Base-by-base conservation (phyloP, 2,329 filamentous ascomycete species). In the Hypoxylon sp. region DNA sequence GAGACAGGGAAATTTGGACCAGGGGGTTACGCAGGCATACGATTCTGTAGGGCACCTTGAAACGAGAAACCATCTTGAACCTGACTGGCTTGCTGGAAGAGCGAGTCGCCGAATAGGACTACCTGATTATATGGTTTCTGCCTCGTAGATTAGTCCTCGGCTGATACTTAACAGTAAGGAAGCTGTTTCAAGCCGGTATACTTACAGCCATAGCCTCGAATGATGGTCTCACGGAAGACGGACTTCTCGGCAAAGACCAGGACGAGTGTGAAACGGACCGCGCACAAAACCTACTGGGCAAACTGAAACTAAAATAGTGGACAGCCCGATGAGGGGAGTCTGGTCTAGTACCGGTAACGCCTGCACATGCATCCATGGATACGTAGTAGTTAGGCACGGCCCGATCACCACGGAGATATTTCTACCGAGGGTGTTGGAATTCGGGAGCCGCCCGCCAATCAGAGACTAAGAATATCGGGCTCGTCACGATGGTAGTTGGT, bases 61-160 rank as follows among this genome's bases (percentile, higher is more conserved):
- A 97, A 92, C 0, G 87, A 92, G 79, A 95, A 95, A 14, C 91
- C 93, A 63, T 88, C 82, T 10, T 86, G 81, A 54, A 90, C 83
- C 37, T 86, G 84, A 70, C 87, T 87, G 1, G 89, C 87, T 46
- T 86, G 84, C 77, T 98, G 90, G 54, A 95, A 91, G 69, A 98
- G 91, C 33, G 93, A 97, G 82, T 98, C 96, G 61, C 95, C 95
- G 69, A 98, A 92, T 25, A 98, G 88, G 69, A 98, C 84, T 74
- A 95, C 85, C 76, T 95, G 92, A 54, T 91, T 89, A 75, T 92
- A 92, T 0, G 87, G 82, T 44, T 80, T 79, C 85, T 87, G 57
- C 51, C 44, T 40, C n/a, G 37, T 53, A 35, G 5, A 20, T 57
- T 63, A 63, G 55, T n/a, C n/a, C 40, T 61, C 25, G 20, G 48